These are phyloP conservation scores for Xerocomus amazonicus DNA, from an alignment of 1,284 basidiomycete genomes.

Conservation along the genomic window DNA sequence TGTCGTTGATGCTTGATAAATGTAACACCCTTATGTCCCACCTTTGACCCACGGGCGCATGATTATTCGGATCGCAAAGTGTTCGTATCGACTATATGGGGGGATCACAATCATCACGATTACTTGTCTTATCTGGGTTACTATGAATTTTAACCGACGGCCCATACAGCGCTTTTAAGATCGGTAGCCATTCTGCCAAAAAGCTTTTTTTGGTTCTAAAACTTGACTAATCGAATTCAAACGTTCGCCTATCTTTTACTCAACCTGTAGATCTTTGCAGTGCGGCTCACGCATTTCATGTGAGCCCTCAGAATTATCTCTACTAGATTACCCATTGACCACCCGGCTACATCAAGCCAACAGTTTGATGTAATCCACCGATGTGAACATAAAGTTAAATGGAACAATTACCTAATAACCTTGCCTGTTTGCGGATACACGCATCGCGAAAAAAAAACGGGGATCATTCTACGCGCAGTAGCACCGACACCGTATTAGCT, in stretches of 20 bases:
- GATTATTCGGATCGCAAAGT: conserved; percentile 7
- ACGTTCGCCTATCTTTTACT: neutral
- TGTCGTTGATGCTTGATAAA: conserved; percentile 3
- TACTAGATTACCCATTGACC: neutral
- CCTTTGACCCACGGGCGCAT: conserved; percentile 20
- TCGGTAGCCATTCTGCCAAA: too few relatives aligned
- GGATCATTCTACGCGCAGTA: neutral
- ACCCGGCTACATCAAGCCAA: neutral
- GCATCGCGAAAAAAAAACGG: neutral
- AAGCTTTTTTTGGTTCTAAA: neutral
- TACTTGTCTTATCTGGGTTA: neutral
- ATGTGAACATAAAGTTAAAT: neutral
- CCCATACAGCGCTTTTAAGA: neutral
- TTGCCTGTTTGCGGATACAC: neutral
- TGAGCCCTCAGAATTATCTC: conserved; percentile 1
- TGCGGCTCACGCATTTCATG: conserved; percentile 12
- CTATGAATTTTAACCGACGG: neutral
- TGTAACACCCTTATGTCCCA: neutral
- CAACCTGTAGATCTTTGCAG: neutral
- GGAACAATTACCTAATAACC: neutral
- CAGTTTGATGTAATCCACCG: neutral
- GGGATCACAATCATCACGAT: neutral
- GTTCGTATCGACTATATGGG: conserved; percentile 15
- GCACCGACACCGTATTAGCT: neutral
- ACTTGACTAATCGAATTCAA: neutral